phyloP scores from a whole-genome alignment of 2,329 filamentous ascomycete species.

The Cytospora leucostoma region DNA sequence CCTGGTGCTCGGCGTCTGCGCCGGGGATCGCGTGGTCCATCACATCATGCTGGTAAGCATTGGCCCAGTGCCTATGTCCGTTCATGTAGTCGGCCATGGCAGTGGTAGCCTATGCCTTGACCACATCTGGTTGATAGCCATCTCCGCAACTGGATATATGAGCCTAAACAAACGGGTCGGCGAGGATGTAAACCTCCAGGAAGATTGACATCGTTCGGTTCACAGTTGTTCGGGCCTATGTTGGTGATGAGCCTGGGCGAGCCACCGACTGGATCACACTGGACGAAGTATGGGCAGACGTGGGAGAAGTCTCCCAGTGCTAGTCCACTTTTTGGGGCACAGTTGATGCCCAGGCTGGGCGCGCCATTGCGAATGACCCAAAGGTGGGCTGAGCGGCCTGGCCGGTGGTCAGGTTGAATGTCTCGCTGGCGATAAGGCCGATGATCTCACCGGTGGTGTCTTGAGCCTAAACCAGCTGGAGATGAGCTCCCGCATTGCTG shows the following conservation, averaged over 20 bases:
- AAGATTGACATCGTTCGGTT: conserved; percentile 7
- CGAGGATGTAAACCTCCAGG: conserved; percentile 6
- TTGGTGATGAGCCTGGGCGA: no score
- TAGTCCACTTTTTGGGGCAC: background rate
- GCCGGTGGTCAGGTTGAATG: conserved; percentile 6
- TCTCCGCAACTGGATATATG: no score
- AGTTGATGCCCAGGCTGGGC: background rate
- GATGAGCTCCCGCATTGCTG: no score
- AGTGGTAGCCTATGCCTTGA: conserved; percentile 2
- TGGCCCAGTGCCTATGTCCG: background rate
- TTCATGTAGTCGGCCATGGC: conserved; percentile 4
- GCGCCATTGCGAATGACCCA: conserved; percentile 5
- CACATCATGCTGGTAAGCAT: conserved; percentile 2
- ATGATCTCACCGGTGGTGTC: no score
- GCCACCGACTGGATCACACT: no score
- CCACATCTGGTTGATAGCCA: no score
- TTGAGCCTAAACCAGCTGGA: no score
- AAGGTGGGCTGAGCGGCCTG: no score
- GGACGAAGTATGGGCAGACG: no score
- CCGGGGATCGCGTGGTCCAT: background rate
- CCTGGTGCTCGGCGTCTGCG: background rate
- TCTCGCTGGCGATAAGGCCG: conserved; percentile 6
- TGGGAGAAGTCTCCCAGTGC: no score
- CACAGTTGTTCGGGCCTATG: no score
- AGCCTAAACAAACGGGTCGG: conserved; percentile 18